Evolutionary conservation across 768 basidiomycete species (phyloP).

Genomic region (Leucocoprinus birnbaumii): DNA sequence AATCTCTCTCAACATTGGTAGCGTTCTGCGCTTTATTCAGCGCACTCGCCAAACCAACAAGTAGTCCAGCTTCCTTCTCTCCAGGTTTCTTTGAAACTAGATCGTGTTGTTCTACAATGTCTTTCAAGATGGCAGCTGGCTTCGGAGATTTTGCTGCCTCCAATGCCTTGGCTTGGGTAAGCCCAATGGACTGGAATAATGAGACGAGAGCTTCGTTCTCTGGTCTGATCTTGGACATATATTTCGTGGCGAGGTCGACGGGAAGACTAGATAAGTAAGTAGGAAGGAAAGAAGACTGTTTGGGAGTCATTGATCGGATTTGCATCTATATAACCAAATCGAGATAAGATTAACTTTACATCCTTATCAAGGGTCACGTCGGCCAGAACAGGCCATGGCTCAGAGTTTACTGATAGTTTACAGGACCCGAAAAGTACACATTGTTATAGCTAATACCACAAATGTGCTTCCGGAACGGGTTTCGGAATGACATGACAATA

Average conservation of each 20-base stretch:
- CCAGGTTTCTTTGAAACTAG: constrained; percentile 51
- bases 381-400: no score
- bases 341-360: constrained; percentile 12
- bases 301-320: neutral
- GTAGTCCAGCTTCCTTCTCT: constrained; percentile 73
- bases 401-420: no score
- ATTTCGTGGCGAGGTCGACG: neutral
- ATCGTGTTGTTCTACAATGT: constrained; percentile 59
- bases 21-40: constrained; percentile 53
- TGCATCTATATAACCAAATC: constrained; percentile 10
- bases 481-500: neutral
- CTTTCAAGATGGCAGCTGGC: constrained; percentile 65
- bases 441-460: no score
- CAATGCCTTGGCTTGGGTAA: constrained; percentile 72
- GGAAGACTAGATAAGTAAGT: neutral
- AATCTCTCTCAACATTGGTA: constrained; percentile 51
- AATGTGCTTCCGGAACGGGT: no score
- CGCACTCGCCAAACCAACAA: constrained; percentile 64
- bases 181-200: constrained; percentile 75
- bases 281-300: constrained; percentile 1
- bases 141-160: constrained; percentile 84
- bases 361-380: neutral
- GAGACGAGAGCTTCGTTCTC: constrained; percentile 22
- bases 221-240: constrained; percentile 3
- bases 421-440: no score